Conservation (phyloP, 208 protist species). For the Trypanosoma mega region DNA sequence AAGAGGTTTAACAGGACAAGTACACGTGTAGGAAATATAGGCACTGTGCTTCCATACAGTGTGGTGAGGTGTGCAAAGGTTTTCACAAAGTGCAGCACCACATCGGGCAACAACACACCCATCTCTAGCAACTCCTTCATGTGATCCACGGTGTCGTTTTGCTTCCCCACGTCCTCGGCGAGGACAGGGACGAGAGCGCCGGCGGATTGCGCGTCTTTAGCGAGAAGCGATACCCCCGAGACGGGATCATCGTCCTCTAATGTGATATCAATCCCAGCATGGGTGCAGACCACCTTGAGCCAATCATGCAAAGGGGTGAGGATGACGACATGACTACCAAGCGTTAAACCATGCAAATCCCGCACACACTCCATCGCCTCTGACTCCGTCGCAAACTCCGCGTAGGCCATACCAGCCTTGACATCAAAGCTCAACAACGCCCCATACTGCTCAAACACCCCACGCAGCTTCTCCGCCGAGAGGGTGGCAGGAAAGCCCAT, state of each 20-base stretch:
- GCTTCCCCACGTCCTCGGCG: slow-evolving; percentile 30
- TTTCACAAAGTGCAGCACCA: slow-evolving; percentile 51
- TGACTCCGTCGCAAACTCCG: slow-evolving; percentile 54
- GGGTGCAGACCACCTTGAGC: slow-evolving; percentile 65
- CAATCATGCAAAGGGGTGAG: slow-evolving; percentile 73
- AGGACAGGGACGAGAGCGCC: slow-evolving; percentile 46
- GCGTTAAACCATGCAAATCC: slow-evolving; percentile 69
- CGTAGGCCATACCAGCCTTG: slow-evolving; percentile 69
- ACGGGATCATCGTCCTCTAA: slow-evolving; percentile 73
- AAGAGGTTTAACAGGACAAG: slow-evolving; percentile 87
- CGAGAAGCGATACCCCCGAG: slow-evolving; percentile 56
- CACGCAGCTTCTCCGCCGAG: slow-evolving; percentile 43
- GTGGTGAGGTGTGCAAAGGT: slow-evolving; percentile 69
- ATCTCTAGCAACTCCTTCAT: slow-evolving; percentile 74
- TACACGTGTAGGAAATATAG: slow-evolving; percentile 75
- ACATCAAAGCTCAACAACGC: slow-evolving; percentile 58
- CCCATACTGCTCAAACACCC: slow-evolving; percentile 67
- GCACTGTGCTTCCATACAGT: slow-evolving; percentile 67
- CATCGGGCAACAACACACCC: slow-evolving; percentile 48
- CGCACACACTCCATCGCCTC: slow-evolving; percentile 64
- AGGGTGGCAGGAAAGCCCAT: slow-evolving; percentile 69
- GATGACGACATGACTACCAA: slow-evolving; percentile 63
- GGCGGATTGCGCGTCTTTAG: slow-evolving; percentile 20
- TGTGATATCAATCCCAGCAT: slow-evolving; percentile 67
- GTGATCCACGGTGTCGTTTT: slow-evolving; percentile 46